These are phyloP conservation scores for Colletotrichum noveboracense DNA, from an alignment of 2,329 filamentous ascomycete genomes.

Conservation along the genomic window DNA sequence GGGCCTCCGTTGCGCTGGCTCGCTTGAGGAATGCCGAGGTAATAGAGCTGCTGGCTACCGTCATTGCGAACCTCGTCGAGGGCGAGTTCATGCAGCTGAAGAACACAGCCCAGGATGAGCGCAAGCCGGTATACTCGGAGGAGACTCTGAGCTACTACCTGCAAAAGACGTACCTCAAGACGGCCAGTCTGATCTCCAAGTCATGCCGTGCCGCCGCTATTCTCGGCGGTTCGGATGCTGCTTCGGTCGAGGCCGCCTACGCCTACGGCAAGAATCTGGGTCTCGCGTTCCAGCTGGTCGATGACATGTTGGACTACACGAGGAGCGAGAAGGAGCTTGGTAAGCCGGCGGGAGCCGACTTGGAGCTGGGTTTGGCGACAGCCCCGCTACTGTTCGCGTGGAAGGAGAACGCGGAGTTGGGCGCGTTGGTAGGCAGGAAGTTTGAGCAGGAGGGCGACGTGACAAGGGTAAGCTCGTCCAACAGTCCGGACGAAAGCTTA, in stretches of 20 bases:
- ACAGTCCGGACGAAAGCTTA: conserved; percentile 1
- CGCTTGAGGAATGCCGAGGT: conserved; percentile 92
- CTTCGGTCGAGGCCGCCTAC: conserved; percentile 91
- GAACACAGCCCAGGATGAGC: conserved; percentile 90
- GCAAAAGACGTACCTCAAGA: conserved; percentile 98
- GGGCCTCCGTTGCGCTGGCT: conserved; percentile 91
- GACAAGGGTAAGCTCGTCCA: conserved; percentile 65
- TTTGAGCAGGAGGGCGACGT: conserved; percentile 87
- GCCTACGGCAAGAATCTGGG: conserved; percentile 92
- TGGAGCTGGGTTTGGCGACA: conserved; percentile 92
- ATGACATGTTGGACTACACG: conserved; percentile 98
- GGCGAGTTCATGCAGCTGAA: conserved; percentile 99
- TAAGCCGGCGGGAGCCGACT: conserved; percentile 92
- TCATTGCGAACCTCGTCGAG: conserved; percentile 97
- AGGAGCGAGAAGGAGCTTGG: conserved; percentile 83
- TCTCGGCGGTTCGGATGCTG: conserved; percentile 75
- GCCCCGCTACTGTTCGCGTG: conserved; percentile 95
- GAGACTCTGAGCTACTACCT: conserved; percentile 92
- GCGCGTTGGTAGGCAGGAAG: conserved; percentile 88
- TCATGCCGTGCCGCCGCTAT: conserved; percentile 90
- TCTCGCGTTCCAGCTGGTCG: conserved; percentile 94
- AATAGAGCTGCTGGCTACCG: conserved; percentile 90
- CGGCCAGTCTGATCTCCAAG: conserved; percentile 93
- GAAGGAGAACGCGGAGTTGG: conserved; percentile 86
- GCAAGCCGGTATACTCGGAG: conserved; percentile 83